Conservation (phyloP, 257 asterid species). For the Solanum pinnatisectum region DNA sequence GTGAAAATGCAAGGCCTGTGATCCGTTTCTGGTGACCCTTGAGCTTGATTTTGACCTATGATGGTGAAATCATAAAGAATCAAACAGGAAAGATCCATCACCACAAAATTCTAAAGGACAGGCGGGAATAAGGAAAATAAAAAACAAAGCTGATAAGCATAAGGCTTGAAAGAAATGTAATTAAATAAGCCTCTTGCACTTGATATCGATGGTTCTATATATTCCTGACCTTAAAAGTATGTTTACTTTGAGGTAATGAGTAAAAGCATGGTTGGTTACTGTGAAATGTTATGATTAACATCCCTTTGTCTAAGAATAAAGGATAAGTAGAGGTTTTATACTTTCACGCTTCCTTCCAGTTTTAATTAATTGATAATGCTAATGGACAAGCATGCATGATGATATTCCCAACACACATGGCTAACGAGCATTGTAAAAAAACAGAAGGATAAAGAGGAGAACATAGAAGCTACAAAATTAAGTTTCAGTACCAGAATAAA, state of each 20-base stretch:
- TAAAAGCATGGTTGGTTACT: neutral
- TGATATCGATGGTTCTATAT: neutral
- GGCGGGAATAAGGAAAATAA: neutral
- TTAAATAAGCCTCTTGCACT: neutral
- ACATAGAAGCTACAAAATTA: neutral
- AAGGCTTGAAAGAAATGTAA: neutral
- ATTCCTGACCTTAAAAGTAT: neutral
- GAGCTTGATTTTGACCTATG: slow-evolving; percentile 80
- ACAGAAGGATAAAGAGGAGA: neutral
- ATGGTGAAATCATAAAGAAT: neutral
- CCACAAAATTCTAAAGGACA: neutral
- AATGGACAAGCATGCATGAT: neutral
- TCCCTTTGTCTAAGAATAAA: neutral
- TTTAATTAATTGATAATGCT: neutral
- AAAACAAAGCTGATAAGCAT: neutral
- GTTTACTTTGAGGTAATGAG: neutral
- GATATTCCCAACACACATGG: neutral
- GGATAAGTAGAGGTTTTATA: neutral
- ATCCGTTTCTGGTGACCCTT: slow-evolving; percentile 93
- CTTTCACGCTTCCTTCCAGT: neutral
- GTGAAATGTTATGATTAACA: neutral
- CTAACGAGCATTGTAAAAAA: neutral
- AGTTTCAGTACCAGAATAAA: neutral
- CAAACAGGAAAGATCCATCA: neutral
- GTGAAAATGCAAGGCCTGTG: slow-evolving; percentile 93